Percentiles rank a stretch among this genome's conserved stretches.
These are phyloP conservation scores for Phytophthora europaea DNA, from an alignment of 352 stramenopile genomes.

Conservation along the genomic window DNA sequence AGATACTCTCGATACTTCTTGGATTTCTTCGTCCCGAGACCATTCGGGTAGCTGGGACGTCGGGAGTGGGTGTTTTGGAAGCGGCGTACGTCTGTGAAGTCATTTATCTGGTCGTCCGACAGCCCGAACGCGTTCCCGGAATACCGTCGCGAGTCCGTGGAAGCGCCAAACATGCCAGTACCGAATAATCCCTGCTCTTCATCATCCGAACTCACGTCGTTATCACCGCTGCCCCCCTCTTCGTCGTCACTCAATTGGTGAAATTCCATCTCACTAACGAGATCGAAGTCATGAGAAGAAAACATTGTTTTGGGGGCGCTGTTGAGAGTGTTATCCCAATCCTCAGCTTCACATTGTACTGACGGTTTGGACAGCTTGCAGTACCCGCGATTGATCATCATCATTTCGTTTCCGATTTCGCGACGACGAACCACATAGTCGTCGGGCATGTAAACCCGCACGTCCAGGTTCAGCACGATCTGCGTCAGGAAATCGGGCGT, in stretches of 20 bases:
- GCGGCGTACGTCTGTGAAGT: background rate
- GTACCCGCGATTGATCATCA: conserved; percentile 53
- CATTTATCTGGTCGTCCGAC: background rate
- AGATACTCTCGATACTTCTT: conserved; percentile 4
- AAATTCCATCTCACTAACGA: background rate
- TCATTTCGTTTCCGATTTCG: conserved; percentile 48
- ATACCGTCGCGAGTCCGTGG: background rate
- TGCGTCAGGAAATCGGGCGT: conserved; percentile 52
- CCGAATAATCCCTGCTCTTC: background rate
- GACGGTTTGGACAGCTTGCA: conserved; percentile 32
- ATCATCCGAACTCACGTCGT: background rate
- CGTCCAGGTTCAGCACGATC: conserved; percentile 41
- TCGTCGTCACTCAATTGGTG: background rate
- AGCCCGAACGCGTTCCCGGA: background rate
- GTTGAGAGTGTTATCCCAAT: background rate
- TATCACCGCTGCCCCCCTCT: background rate
- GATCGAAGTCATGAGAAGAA: background rate
- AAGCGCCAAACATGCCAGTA: background rate
- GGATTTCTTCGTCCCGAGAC: background rate
- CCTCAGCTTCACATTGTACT: background rate
- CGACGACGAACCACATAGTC: conserved; percentile 58
- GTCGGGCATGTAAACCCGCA: conserved; percentile 56
- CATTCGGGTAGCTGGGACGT: background rate
- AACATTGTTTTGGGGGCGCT: background rate
- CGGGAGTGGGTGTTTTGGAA: background rate